Conservation (phyloP, 1,284 basidiomycete species). For the Flammula alnicola region DNA sequence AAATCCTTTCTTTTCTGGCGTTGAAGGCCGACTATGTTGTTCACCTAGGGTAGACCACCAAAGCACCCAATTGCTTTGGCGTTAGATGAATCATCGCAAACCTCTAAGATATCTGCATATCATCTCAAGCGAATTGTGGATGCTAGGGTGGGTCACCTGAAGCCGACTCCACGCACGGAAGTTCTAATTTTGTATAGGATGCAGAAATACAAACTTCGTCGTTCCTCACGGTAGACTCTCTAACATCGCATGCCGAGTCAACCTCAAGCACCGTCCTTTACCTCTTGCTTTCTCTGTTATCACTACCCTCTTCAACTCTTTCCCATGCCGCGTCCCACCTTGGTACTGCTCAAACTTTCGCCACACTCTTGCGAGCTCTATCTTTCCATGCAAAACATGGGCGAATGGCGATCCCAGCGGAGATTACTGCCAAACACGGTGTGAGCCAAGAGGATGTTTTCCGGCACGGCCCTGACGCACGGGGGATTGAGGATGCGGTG, state of each 20-base stretch:
- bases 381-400: slow-evolving; percentile 78
- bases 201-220: slow-evolving; percentile 72
- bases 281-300: slow-evolving; percentile 75
- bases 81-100: slow-evolving; percentile 62
- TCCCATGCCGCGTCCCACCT: slow-evolving; percentile 85
- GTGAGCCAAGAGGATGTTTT: slow-evolving; percentile 90
- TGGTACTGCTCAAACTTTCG: slow-evolving; percentile 72
- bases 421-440: slow-evolving; percentile 80
- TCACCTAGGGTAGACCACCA: slow-evolving; percentile 68
- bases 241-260: slow-evolving; percentile 76
- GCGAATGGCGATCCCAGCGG: slow-evolving; percentile 82
- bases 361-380: slow-evolving; percentile 76
- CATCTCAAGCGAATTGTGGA: slow-evolving; percentile 88
- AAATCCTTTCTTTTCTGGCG: slow-evolving; percentile 7
- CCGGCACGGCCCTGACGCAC: slow-evolving; percentile 66
- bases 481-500: slow-evolving; percentile 74
- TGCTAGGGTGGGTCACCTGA: slow-evolving; percentile 64
- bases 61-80: slow-evolving; percentile 85
- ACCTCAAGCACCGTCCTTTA: slow-evolving; percentile 84
- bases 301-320: slow-evolving; percentile 62
- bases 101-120: slow-evolving; percentile 64
- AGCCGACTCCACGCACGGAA: slow-evolving; percentile 5
- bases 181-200: slow-evolving; percentile 53
- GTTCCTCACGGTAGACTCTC: slow-evolving; percentile 71
- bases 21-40: slow-evolving; percentile 11